phyloP scores from a whole-genome alignment of 176 grass and related monocot species.

The Aegilops longissima region DNA sequence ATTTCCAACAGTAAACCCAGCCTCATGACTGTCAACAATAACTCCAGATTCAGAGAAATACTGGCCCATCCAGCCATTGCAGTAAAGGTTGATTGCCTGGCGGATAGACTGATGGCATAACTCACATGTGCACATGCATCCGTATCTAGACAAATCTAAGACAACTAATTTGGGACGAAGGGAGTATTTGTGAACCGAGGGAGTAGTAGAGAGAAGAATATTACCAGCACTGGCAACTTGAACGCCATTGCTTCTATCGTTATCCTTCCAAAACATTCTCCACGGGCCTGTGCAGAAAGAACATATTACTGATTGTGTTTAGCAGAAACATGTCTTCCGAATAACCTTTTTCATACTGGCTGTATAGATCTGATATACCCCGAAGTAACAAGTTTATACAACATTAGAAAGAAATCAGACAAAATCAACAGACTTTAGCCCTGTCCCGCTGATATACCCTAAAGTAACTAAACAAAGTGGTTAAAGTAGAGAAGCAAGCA shows the following conservation, averaged over 20 bases:
- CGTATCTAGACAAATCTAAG: too few species aligned
- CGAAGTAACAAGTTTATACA: background rate
- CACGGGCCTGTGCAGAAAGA: slow-evolving; percentile 57
- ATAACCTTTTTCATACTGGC: background rate
- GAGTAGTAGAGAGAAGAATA: background rate
- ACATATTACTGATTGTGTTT: background rate
- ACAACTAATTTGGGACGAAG: too few species aligned
- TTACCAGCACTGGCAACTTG: slow-evolving; percentile 85
- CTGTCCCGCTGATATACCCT: background rate
- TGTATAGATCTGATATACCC: background rate
- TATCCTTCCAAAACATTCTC: slow-evolving; percentile 99
- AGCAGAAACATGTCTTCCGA: slow-evolving; percentile 5
- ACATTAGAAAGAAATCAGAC: background rate
- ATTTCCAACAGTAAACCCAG: background rate
- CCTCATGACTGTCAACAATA: slow-evolving; percentile 23
- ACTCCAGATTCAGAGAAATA: slow-evolving; percentile 26
- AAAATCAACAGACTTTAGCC: background rate
- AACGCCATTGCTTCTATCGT: slow-evolving; percentile 99
- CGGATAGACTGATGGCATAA: background rate
- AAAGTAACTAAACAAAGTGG: background rate
- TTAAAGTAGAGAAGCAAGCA: background rate
- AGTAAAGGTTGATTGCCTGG: slow-evolving; percentile 2
- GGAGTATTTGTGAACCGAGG: too few species aligned
- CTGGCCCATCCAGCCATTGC: slow-evolving; percentile 21
- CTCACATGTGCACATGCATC: background rate